Conservation (phyloP, 1,284 basidiomycete species). For the Cystobasidium slooffiae region DNA sequence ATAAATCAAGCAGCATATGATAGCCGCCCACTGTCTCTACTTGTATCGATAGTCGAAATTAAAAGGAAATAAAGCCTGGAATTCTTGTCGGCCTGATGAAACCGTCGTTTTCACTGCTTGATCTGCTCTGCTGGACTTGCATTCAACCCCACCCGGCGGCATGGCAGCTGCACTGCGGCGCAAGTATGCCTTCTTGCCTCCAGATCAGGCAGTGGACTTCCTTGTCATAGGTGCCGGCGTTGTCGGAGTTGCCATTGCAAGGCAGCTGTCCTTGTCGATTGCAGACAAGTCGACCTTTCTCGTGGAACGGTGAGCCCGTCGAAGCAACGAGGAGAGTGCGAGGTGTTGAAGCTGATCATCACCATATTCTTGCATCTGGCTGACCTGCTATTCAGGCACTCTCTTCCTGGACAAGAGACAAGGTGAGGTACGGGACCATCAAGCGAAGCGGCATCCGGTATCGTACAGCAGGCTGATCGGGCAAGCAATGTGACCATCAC, state of each 20-base stretch:
- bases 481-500: neutral
- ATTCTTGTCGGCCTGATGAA: too few relatives aligned
- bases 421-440: constrained; percentile 63
- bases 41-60: constrained; percentile 1
- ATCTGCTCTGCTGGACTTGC: neutral
- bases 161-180: constrained; percentile 34
- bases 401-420: constrained; percentile 70
- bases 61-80: neutral
- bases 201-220: constrained; percentile 80
- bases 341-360: neutral
- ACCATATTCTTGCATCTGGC: neutral
- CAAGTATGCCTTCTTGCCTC: constrained; percentile 60
- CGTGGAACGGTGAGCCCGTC: constrained; percentile 72
- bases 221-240: constrained; percentile 87
- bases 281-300: constrained; percentile 78
- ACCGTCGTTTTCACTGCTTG: too few relatives aligned
- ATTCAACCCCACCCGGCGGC: neutral
- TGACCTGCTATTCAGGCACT: constrained; percentile 32
- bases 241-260: constrained; percentile 76
- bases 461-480: neutral
- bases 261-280: constrained; percentile 70
- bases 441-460: neutral
- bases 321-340: neutral
- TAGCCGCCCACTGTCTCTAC: constrained; percentile 1
- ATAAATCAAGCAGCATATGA: neutral